phyloP scores from a whole-genome alignment of 441 rosid genomes.

The Syzygium malaccense region DNA sequence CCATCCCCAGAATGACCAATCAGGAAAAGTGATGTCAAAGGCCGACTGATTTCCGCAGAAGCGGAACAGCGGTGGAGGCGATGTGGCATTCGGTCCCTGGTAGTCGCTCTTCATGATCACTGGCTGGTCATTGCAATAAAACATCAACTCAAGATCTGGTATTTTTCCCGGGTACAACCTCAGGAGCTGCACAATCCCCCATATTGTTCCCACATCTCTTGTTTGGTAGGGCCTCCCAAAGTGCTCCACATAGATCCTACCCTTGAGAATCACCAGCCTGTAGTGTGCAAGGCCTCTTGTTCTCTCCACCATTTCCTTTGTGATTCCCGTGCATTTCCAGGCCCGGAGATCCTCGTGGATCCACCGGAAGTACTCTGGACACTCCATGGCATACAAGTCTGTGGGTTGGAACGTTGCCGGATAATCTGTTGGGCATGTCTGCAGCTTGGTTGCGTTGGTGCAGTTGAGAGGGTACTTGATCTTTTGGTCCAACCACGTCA shows the following conservation, averaged over 20 bases:
- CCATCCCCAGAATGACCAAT: conserved; percentile 81
- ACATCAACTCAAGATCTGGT: conserved; percentile 35
- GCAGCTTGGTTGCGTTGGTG: neutral
- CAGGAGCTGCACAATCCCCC: conserved; percentile 29
- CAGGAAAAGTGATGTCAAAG: conserved; percentile 49
- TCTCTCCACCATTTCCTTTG: conserved; percentile 14
- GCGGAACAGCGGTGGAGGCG: conserved; percentile 40
- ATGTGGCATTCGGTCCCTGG: conserved; percentile 9
- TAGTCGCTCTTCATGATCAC: conserved; percentile 12
- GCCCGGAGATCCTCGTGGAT: conserved; percentile 19
- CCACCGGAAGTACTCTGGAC: conserved; percentile 31
- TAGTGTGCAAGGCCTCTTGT: conserved; percentile 10
- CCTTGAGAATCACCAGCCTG: conserved; percentile 9
- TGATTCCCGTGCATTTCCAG: conserved; percentile 17
- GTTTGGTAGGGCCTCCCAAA: conserved; percentile 11
- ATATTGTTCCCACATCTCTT: conserved; percentile 19
- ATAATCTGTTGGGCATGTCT: conserved; percentile 10
- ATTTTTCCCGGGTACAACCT: conserved; percentile 28
- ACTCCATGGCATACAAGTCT: neutral
- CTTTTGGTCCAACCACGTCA: neutral
- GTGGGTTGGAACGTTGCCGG: neutral
- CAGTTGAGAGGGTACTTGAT: conserved; percentile 3
- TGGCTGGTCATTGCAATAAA: conserved; percentile 21
- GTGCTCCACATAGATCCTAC: conserved; percentile 19
- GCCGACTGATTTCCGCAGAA: conserved; percentile 31